These are phyloP conservation scores for Fusarium sp. DNA, from an alignment of 2,329 filamentous ascomycete species.

Conservation along the genomic window DNA sequence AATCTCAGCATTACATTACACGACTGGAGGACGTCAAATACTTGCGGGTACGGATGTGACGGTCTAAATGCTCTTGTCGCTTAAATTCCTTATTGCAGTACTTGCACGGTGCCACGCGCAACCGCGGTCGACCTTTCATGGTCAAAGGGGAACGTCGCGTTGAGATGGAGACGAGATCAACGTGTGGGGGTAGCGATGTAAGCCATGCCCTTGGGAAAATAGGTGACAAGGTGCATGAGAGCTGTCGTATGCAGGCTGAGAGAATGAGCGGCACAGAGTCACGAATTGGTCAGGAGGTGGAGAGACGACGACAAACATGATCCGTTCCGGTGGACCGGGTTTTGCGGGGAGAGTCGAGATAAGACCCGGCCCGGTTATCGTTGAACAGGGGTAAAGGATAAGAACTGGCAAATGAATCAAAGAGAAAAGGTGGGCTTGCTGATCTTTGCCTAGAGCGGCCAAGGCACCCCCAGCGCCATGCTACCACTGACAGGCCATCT, in stretches of 20 bases:
- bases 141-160: not conserved
- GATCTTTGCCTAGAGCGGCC: not conserved
- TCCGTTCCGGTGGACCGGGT: not conserved
- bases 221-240: not conserved
- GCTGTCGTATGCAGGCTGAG: not conserved
- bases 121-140: conserved; percentile 24
- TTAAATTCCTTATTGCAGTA: conserved; percentile 47
- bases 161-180: not conserved
- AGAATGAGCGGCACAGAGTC: not conserved
- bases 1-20: not conserved
- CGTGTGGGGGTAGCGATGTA: not conserved
- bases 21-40: not conserved
- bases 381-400: not conserved
- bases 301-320: not conserved
- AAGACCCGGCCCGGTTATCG: conserved; percentile 2
- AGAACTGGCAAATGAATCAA: not conserved
- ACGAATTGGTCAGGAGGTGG: not conserved
- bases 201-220: not conserved
- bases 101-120: conserved; percentile 39
- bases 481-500: not conserved
- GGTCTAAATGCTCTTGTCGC: conserved; percentile 45
- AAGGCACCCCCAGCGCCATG: not conserved
- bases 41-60: not conserved
- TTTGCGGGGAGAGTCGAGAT: not conserved
- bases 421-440: not conserved